Evolutionary conservation across 257 asterid genomes (phyloP).

Genomic region (Scutellaria barbata): DNA sequence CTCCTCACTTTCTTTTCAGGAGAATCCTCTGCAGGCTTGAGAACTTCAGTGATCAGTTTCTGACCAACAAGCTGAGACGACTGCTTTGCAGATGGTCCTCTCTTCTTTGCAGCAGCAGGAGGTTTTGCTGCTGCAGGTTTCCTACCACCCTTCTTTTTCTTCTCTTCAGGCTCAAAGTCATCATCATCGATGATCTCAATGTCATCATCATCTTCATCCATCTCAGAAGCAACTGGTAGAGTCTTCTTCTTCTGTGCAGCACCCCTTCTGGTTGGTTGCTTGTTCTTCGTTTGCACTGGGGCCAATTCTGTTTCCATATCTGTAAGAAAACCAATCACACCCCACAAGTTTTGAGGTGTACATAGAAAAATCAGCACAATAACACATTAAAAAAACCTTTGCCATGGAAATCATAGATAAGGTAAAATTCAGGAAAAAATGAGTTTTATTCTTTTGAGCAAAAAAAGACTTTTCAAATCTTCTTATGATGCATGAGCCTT

Average conservation of each 20-base stretch:
- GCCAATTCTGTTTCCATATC: slow-evolving; percentile 54
- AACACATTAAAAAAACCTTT: too few relatives aligned
- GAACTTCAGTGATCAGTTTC: slow-evolving; percentile 73
- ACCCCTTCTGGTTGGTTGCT: slow-evolving; percentile 59
- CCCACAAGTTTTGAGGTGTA: too few relatives aligned
- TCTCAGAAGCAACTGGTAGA: slow-evolving; percentile 43
- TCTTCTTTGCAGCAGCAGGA: slow-evolving; percentile 59
- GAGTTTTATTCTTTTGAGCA: too few relatives aligned
- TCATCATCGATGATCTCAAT: slow-evolving; percentile 51
- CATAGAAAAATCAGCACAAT: too few relatives aligned
- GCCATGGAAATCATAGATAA: too few relatives aligned
- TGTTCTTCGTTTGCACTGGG: slow-evolving; percentile 42
- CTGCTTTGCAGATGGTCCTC: slow-evolving; percentile 58
- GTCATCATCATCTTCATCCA: slow-evolving; percentile 45
- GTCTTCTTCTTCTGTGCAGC: slow-evolving; percentile 64
- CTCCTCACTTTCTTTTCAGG: slow-evolving; percentile 86
- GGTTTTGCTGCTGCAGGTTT: slow-evolving; percentile 65
- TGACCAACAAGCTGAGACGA: slow-evolving; percentile 53
- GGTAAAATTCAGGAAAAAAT: too few relatives aligned
- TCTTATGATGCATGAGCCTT: too few relatives aligned
- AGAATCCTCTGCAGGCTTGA: slow-evolving; percentile 61
- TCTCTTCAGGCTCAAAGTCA: slow-evolving; percentile 45
- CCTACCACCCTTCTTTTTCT: slow-evolving; percentile 60
- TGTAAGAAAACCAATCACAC: slow-evolving; percentile 26
- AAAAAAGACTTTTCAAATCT: too few relatives aligned